A percentile compares a stretch with the other conserved stretches of the same genome.
These are phyloP conservation scores for Backusella westeae DNA, from an alignment of 192 early-diverging fungal species.

Conservation along the genomic window DNA sequence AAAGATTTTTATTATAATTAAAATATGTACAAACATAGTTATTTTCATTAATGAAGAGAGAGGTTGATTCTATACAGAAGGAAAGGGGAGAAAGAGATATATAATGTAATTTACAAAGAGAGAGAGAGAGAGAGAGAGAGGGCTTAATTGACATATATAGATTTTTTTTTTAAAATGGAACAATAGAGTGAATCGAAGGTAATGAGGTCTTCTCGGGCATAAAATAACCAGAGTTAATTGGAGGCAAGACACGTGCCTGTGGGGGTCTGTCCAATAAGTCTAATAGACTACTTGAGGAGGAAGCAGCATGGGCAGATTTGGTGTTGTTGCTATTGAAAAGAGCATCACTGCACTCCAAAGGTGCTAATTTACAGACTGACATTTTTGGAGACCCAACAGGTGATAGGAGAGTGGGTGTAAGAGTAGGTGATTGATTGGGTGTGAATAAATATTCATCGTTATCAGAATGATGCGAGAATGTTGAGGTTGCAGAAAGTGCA, in stretches of 20 bases:
- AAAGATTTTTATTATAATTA: background rate
- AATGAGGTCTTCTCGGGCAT: background rate
- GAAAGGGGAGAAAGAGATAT: background rate
- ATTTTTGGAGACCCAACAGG: conserved; percentile 22
- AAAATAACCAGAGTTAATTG: background rate
- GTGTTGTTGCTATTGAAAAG: background rate
- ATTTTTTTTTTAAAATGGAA: conserved; percentile 10
- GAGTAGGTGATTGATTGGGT: conserved; percentile 15
- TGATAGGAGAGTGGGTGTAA: conserved; percentile 15
- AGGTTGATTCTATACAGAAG: background rate
- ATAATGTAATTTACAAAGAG: conserved; percentile 1
- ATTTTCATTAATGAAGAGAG: background rate
- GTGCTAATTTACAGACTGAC: conserved; percentile 17
- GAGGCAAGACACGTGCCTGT: conserved; percentile 13
- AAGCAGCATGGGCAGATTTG: background rate
- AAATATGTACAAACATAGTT: conserved; percentile 6
- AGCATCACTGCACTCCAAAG: conserved; percentile 19
- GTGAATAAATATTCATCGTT: conserved; percentile 21
- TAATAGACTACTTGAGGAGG: background rate
- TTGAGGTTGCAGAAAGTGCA: conserved; percentile 11
- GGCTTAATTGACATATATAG: background rate
- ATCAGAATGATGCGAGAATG: conserved; percentile 14
- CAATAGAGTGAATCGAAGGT: conserved; percentile 21
- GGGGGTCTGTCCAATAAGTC: conserved; percentile 17
- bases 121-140: background rate